A percentile compares a stretch with the other conserved stretches of the same genome.
These are phyloP conservation scores for Crithidia sp. DNA, from an alignment of 208 protist species.

Conservation along the genomic window DNA sequence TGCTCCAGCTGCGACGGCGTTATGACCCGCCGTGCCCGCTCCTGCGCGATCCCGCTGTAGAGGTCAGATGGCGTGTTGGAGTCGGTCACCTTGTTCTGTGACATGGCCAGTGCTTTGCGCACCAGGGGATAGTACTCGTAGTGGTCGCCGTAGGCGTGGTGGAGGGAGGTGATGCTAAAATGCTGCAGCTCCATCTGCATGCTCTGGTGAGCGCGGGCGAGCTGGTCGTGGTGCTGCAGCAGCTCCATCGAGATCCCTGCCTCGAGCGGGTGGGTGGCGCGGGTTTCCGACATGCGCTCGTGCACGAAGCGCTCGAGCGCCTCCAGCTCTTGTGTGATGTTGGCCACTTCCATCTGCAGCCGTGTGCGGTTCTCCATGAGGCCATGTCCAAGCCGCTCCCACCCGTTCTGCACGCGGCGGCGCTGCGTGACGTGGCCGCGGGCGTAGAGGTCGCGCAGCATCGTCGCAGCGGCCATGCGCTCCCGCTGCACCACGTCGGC, in stretches of 20 bases:
- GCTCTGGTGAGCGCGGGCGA: slow-evolving; percentile 22
- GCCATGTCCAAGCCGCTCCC: slow-evolving; percentile 54
- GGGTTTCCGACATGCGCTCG: slow-evolving; percentile 32
- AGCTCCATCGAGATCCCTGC: slow-evolving; percentile 52
- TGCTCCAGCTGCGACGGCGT: slow-evolving; percentile 12
- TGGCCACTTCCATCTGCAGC: slow-evolving; percentile 30
- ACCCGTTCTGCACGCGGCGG: slow-evolving; percentile 49
- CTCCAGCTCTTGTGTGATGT: slow-evolving; percentile 31
- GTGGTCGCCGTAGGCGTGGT: slow-evolving; percentile 63
- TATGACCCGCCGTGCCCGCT: slow-evolving; percentile 14
- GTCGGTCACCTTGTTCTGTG: slow-evolving; percentile 20
- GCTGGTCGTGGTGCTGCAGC: slow-evolving; percentile 31
- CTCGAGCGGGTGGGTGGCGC: slow-evolving; percentile 33
- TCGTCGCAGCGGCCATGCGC: slow-evolving; percentile 24
- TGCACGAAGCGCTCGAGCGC: slow-evolving; percentile 32
- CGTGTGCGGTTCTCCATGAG: slow-evolving; percentile 37
- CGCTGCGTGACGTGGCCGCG: slow-evolving; percentile 47
- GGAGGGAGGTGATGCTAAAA: slow-evolving; percentile 34
- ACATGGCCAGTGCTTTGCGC: slow-evolving; percentile 12
- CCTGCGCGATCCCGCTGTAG: neutral
- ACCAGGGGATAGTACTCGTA: slow-evolving; percentile 80
- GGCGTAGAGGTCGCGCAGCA: slow-evolving; percentile 36
- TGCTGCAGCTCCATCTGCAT: slow-evolving; percentile 38
- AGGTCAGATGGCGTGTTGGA: slow-evolving; percentile 10
- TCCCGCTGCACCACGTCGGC: slow-evolving; percentile 39